These are phyloP conservation scores for Saccharomycopsis sp. DNA, from an alignment of 805 yeast species.

Conservation along the genomic window DNA sequence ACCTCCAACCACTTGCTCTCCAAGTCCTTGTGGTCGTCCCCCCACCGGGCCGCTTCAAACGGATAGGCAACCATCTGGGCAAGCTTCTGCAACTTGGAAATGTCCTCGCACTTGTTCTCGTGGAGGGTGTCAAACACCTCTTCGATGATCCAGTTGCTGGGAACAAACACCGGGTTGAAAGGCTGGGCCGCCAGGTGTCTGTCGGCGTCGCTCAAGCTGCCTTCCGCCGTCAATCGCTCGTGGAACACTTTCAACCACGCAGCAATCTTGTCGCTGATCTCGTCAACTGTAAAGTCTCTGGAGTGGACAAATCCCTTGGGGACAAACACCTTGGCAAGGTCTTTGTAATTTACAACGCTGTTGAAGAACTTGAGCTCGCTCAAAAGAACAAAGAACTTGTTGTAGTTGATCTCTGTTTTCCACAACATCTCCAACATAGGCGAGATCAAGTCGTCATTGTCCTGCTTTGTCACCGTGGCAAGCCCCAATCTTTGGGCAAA, in stretches of 20 bases:
- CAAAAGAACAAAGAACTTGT: slow-evolving; percentile 61
- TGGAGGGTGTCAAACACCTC: slow-evolving; percentile 59
- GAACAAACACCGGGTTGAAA: slow-evolving; percentile 71
- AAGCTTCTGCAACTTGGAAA: slow-evolving; percentile 47
- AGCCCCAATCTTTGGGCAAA: slow-evolving; percentile 69
- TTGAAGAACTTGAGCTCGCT: slow-evolving; percentile 40
- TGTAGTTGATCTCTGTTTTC: slow-evolving; percentile 64
- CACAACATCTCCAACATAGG: slow-evolving; percentile 55
- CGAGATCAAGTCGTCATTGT: slow-evolving; percentile 37
- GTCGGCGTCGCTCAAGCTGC: slow-evolving; percentile 29
- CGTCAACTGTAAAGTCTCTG: slow-evolving; percentile 29
- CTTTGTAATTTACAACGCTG: slow-evolving; percentile 23
- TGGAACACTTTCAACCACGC: slow-evolving; percentile 41
- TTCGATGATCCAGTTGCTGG: slow-evolving; percentile 79
- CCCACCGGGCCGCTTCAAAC: slow-evolving; percentile 60
- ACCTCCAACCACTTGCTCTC: slow-evolving; percentile 30
- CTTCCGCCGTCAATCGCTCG: slow-evolving; percentile 32
- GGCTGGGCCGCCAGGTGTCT: slow-evolving; percentile 36
- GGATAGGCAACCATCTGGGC: slow-evolving; percentile 70
- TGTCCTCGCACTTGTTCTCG: slow-evolving; percentile 42
- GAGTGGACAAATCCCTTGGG: slow-evolving; percentile 23
- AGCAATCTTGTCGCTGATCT: slow-evolving; percentile 33
- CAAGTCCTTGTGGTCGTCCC: slow-evolving; percentile 48
- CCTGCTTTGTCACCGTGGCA: slow-evolving; percentile 31
- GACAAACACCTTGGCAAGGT: slow-evolving; percentile 24